phyloP scores from a whole-genome alignment of 306 rosid species.

The Trichosanthes cucumerina region DNA sequence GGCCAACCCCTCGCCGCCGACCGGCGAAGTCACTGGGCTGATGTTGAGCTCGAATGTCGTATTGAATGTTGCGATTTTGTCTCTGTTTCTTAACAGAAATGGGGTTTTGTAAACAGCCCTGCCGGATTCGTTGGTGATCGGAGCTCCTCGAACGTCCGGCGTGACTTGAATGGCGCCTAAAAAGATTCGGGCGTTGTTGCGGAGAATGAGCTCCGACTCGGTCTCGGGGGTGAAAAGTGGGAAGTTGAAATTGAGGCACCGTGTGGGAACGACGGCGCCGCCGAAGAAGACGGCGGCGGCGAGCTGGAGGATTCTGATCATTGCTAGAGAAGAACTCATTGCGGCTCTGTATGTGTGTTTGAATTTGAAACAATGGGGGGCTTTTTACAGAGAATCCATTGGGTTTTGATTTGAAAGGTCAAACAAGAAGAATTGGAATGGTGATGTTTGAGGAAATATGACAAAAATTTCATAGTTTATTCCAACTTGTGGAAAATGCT shows the following conservation, averaged over 20 bases:
- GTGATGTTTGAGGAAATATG: not conserved
- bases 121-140: conserved; percentile 18
- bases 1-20: conserved; percentile 37
- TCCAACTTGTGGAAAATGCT: not conserved
- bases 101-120: conserved; percentile 9
- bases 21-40: not conserved
- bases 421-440: not conserved
- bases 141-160: not conserved
- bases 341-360: not conserved
- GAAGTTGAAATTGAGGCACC: conserved; percentile 18
- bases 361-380: not conserved
- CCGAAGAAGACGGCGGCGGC: not conserved
- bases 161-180: conserved; percentile 19
- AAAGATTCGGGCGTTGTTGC: not conserved
- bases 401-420: not conserved
- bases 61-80: conserved; percentile 17
- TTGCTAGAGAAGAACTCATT: not conserved
- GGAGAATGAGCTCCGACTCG: not conserved
- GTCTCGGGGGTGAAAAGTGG: not conserved
- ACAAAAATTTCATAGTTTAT: not conserved
- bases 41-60: conserved; percentile 26
- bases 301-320: not conserved
- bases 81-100: conserved; percentile 14
- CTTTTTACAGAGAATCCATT: not conserved
- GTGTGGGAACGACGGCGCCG: not conserved